Conservation (phyloP, 345 rosid genomes). For the Microcos paniculata region DNA sequence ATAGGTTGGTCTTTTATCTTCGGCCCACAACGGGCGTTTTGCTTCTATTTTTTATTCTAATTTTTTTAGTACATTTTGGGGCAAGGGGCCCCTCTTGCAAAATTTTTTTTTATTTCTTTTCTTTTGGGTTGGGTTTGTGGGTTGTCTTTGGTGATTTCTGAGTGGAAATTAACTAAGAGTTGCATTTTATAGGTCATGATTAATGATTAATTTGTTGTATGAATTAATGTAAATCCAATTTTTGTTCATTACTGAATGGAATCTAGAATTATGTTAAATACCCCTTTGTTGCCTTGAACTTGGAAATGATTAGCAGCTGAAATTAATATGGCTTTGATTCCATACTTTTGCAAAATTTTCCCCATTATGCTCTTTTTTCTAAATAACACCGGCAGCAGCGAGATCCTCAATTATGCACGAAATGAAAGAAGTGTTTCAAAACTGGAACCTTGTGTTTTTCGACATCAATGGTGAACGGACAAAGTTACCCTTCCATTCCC, state of each 20-base stretch:
- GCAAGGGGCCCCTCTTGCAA: conserved; percentile 14
- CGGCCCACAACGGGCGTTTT: conserved; percentile 26
- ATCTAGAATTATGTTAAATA: neutral
- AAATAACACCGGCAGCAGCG: too few relatives aligned
- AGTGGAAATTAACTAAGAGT: conserved; percentile 26
- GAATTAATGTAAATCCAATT: conserved; percentile 13
- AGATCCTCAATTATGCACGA: too few relatives aligned
- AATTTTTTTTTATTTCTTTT: neutral
- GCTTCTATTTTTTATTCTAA: neutral
- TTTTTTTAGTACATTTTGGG: conserved; percentile 1
- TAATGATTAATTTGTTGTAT: conserved; percentile 28
- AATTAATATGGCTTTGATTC: too few relatives aligned
- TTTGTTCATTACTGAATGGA: conserved; percentile 2
- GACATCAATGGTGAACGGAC: too few relatives aligned
- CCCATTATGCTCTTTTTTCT: too few relatives aligned
- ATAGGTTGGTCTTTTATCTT: conserved; percentile 25
- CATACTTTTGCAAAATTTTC: too few relatives aligned
- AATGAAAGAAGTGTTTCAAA: too few relatives aligned
- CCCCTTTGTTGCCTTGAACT: too few relatives aligned
- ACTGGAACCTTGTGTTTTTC: too few relatives aligned
- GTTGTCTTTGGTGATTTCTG: conserved; percentile 21
- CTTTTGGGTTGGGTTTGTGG: conserved; percentile 20
- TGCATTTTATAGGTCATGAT: conserved; percentile 31
- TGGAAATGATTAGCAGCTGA: too few relatives aligned
- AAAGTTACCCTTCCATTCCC: too few relatives aligned